A percentile compares a stretch with the other conserved stretches of the same genome.
These are phyloP conservation scores for Dothidotthia symphoricarpi DNA, from an alignment of 2,329 filamentous ascomycete species.

Conservation along the genomic window DNA sequence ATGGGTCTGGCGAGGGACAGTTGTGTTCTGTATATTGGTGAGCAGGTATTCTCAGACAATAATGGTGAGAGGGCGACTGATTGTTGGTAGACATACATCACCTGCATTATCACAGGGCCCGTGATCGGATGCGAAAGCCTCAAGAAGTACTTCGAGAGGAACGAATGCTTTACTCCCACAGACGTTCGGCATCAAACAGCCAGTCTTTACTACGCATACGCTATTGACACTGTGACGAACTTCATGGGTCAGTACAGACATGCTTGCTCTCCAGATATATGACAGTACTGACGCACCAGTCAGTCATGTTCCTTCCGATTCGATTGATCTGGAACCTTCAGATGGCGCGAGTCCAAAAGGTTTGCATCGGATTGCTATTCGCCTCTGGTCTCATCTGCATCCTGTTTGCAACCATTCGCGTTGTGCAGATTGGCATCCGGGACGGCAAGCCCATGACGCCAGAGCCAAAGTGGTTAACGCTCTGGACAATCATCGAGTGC, in stretches of 20 bases:
- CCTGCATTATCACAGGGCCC: conserved; percentile 39
- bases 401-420: conserved; percentile 26
- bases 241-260: conserved; percentile 34
- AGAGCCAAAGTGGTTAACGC: conserved; percentile 37
- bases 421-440: conserved; percentile 36
- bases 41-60: conserved; percentile 7
- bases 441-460: conserved; percentile 27
- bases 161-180: conserved; percentile 24
- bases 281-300: not conserved
- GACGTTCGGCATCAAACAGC: conserved; percentile 34
- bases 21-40: conserved; percentile 38
- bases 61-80: conserved; percentile 3
- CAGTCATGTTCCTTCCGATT: conserved; percentile 42
- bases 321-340: conserved; percentile 40
- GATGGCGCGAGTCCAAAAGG: conserved; percentile 35
- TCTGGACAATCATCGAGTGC: conserved; percentile 41
- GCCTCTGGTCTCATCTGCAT: conserved; percentile 29
- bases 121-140: conserved; percentile 36
- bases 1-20: conserved; percentile 40
- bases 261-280: not conserved
- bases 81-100: conserved; percentile 40
- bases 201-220: conserved; percentile 40
- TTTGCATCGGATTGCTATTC: conserved; percentile 33
- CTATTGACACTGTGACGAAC: conserved; percentile 39
- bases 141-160: conserved; percentile 26